phyloP scores from a whole-genome alignment of 768 basidiomycete genomes.

The Leucocoprinus sp. region DNA sequence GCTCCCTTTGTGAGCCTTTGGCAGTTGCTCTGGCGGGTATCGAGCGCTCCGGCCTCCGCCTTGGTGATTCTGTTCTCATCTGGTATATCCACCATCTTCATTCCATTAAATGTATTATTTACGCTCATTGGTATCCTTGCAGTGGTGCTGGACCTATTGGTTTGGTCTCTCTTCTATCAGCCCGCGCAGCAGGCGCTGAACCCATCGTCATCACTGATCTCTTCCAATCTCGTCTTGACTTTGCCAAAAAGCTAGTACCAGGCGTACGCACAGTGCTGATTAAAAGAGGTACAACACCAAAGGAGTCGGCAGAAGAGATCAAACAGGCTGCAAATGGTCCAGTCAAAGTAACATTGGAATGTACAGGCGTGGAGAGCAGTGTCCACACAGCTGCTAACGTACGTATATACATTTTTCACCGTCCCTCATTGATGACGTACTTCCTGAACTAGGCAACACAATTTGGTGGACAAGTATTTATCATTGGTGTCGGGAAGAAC shows the following conservation, averaged over 20 bases:
- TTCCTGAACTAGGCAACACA: constrained; percentile 37
- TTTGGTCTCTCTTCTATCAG: constrained; percentile 50
- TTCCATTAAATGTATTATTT: background rate
- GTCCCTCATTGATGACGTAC: background rate
- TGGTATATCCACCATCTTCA: constrained; percentile 30
- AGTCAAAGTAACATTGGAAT: constrained; percentile 50
- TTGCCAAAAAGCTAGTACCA: constrained; percentile 54
- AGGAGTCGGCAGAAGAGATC: constrained; percentile 44
- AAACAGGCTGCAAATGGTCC: constrained; percentile 41
- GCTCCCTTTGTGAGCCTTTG: constrained; percentile 58
- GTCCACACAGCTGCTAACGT: constrained; percentile 53
- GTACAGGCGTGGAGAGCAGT: constrained; percentile 57
- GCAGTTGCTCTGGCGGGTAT: constrained; percentile 63
- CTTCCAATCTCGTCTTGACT: constrained; percentile 56
- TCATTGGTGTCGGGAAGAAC: constrained; percentile 61
- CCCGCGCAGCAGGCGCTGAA: constrained; percentile 61
- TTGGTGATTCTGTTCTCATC: constrained; percentile 55
- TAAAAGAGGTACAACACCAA: constrained; percentile 33
- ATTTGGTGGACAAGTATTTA: constrained; percentile 62
- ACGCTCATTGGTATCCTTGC: background rate
- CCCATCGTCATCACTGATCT: constrained; percentile 65
- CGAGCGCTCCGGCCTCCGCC: constrained; percentile 54
- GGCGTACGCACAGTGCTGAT: constrained; percentile 51
- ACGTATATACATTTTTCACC: constrained; percentile 16
- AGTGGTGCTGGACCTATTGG: constrained; percentile 68